Conservation (phyloP, 2,329 filamentous ascomycete genomes). For the Aspergillus candidus region DNA sequence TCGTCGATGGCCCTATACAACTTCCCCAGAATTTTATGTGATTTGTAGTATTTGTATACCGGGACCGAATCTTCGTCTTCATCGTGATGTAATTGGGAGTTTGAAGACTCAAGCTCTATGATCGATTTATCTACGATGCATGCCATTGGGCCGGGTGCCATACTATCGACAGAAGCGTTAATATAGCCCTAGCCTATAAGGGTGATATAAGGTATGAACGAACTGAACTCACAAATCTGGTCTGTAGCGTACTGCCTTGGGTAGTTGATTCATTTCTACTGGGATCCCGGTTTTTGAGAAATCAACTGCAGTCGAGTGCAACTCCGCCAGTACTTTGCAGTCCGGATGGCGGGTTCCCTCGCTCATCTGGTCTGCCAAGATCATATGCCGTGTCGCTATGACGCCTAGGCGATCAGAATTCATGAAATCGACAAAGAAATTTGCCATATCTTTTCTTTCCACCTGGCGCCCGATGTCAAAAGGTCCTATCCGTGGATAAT, state of each 20-base stretch:
- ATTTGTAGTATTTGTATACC: conserved; percentile 56
- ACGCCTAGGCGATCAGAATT: conserved; percentile 58
- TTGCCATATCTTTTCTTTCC: conserved; percentile 59
- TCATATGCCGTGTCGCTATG: conserved; percentile 59
- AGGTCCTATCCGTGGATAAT: conserved; percentile 59
- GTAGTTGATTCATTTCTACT: conserved; percentile 43
- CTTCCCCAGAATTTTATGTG: conserved; percentile 61
- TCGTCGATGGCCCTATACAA: conserved; percentile 72
- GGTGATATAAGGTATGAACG: background rate
- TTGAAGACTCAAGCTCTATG: conserved; percentile 39
- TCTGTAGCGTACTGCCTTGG: conserved; percentile 34
- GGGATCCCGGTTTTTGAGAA: conserved; percentile 68
- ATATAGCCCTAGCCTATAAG: background rate
- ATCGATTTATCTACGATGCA: conserved; percentile 35
- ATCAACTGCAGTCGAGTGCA: conserved; percentile 68
- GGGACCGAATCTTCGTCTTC: conserved; percentile 43
- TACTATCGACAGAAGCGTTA: conserved; percentile 5
- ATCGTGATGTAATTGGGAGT: conserved; percentile 43
- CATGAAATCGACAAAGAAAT: conserved; percentile 79
- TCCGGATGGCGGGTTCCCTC: conserved; percentile 48
- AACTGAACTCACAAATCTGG: conserved; percentile 51
- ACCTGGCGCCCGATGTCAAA: conserved; percentile 58
- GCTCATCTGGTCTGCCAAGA: conserved; percentile 54
- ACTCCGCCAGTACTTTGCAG: conserved; percentile 53
- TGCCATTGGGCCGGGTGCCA: conserved; percentile 20